These are phyloP conservation scores for Jackrogersella minutella DNA, from an alignment of 495 filamentous ascomycete species.

Conservation along the genomic window DNA sequence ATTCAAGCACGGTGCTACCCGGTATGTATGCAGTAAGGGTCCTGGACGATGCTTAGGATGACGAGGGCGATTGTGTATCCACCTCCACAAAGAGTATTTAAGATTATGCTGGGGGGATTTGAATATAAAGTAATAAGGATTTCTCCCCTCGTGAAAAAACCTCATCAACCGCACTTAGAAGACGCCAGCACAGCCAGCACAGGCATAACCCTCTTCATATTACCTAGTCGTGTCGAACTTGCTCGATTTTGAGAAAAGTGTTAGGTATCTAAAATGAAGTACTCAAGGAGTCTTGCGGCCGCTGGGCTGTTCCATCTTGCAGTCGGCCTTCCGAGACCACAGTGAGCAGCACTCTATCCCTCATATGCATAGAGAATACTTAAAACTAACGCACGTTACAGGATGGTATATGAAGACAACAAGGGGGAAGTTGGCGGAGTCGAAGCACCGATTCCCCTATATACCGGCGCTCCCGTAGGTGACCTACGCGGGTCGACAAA, in stretches of 20 bases:
- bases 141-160: neutral
- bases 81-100: neutral
- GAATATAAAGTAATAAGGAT: constrained; percentile 19
- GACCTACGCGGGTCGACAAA: constrained; percentile 48
- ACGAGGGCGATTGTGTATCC: constrained; percentile 16
- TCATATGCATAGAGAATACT: neutral
- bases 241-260: neutral
- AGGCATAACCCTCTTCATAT: too few species aligned
- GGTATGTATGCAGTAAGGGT: neutral
- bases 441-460: constrained; percentile 46
- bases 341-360: constrained; percentile 24
- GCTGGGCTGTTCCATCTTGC: constrained; percentile 34
- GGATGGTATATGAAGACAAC: constrained; percentile 49
- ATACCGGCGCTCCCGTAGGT: constrained; percentile 42
- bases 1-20: constrained; percentile 14
- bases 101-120: neutral
- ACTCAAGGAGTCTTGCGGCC: constrained; percentile 27
- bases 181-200: neutral
- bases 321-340: constrained; percentile 38
- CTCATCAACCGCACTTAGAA: neutral
- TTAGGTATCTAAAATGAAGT: constrained; percentile 26
- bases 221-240: neutral
- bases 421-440: constrained; percentile 48
- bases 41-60: neutral
- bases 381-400: constrained; percentile 23